Conservation (phyloP, 257 asterid genomes). For the Apocynum venetum region DNA sequence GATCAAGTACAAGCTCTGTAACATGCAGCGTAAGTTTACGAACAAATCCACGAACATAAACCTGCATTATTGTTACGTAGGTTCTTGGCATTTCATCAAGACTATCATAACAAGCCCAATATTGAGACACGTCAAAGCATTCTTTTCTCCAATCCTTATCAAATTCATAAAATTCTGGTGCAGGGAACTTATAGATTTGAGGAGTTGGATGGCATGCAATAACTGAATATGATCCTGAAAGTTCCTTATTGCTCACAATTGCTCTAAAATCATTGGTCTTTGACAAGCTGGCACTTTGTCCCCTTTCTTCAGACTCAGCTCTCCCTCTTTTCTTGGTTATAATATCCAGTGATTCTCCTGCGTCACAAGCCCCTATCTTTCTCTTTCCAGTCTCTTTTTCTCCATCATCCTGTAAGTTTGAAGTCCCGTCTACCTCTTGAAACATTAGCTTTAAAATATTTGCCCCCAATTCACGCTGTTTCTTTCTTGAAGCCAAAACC, state of each 20-base stretch:
- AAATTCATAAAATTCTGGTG: slow-evolving; percentile 54
- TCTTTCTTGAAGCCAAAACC: too few species aligned
- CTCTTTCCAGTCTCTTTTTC: too few species aligned
- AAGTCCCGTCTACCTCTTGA: too few species aligned
- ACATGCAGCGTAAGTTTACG: slow-evolving; percentile 31
- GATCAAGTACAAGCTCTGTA: slow-evolving; percentile 53
- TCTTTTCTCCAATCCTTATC: slow-evolving; percentile 33
- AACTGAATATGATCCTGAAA: too few species aligned
- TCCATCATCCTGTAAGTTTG: too few species aligned
- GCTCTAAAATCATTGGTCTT: too few species aligned
- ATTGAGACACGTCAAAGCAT: slow-evolving; percentile 35
- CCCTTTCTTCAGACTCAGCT: neutral
- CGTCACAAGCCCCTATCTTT: neutral
- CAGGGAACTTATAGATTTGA: slow-evolving; percentile 10
- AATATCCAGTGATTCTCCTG: neutral
- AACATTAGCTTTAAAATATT: too few species aligned
- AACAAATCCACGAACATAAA: slow-evolving; percentile 26
- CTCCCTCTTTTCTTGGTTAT: neutral
- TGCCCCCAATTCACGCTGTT: too few species aligned
- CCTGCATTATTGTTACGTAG: slow-evolving; percentile 46
- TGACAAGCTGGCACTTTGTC: too few species aligned
- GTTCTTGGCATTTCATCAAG: slow-evolving; percentile 62
- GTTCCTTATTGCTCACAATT: too few species aligned
- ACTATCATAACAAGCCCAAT: slow-evolving; percentile 63
- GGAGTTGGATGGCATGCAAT: too few species aligned